Percentiles rank a stretch among this genome's conserved stretches.
Conservation (phyloP, 805 yeast species). For the Blastobotrys parvus region DNA sequence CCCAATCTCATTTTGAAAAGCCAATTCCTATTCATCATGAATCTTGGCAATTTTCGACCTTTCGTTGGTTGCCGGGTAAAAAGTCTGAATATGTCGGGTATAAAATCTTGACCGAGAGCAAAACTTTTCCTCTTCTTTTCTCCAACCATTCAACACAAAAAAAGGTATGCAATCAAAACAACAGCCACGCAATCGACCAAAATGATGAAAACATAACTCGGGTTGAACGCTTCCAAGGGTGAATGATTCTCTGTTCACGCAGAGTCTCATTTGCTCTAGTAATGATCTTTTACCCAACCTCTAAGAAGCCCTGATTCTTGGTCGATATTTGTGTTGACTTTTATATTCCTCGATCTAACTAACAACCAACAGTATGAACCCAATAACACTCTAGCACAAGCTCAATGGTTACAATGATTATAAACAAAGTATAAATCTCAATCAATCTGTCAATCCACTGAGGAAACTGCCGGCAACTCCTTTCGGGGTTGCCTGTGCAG, state of each 20-base stretch:
- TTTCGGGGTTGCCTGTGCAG: background rate
- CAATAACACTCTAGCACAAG: too few relatives aligned
- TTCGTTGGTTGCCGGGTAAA: too few relatives aligned
- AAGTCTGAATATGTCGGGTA: too few relatives aligned
- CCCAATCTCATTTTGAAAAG: too few relatives aligned
- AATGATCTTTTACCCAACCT: conserved; percentile 17
- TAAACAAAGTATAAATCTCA: conserved; percentile 3
- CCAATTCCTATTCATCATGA: too few relatives aligned
- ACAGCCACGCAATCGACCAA: background rate
- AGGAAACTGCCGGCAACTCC: conserved; percentile 4
- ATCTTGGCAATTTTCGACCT: too few relatives aligned
- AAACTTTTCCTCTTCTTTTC: background rate
- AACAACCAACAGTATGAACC: too few relatives aligned
- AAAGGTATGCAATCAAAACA: background rate
- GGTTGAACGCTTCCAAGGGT: conserved; percentile 11
- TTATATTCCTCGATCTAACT: too few relatives aligned
- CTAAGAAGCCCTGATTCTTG: conserved; percentile 23
- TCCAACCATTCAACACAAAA: background rate
- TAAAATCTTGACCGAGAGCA: too few relatives aligned
- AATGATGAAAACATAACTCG: conserved; percentile 14
- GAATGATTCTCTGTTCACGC: conserved; percentile 6
- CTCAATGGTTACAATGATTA: conserved; percentile 15
- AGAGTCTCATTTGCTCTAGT: too few relatives aligned
- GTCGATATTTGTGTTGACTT: too few relatives aligned
- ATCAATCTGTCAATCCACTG: conserved; percentile 27